Conservation (phyloP, 352 stramenopile genomes). For the Blastocystis sp. region DNA sequence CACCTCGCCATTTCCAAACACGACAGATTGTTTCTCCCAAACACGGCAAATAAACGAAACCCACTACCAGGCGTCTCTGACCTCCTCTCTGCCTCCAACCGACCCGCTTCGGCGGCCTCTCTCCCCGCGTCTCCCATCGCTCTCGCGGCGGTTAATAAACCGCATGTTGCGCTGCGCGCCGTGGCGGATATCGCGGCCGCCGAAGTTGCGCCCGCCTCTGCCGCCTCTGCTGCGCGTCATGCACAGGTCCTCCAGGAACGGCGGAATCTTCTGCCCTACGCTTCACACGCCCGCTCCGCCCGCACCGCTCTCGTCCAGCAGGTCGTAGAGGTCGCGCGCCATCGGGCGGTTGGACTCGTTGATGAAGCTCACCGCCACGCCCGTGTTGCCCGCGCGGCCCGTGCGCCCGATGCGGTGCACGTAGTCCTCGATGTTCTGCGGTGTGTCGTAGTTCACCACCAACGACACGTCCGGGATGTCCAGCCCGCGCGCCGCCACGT, state of each 20-base stretch:
- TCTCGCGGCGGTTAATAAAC: background rate
- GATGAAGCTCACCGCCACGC: constrained; percentile 92
- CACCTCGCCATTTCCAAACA: background rate
- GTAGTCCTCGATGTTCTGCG: constrained; percentile 97
- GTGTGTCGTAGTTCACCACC: constrained; percentile 95
- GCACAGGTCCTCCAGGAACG: constrained; percentile 60
- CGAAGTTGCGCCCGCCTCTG: constrained; percentile 44
- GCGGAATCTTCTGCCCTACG: constrained; percentile 63
- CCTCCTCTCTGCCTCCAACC: constrained; percentile 8
- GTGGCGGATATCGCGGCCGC: constrained; percentile 58
- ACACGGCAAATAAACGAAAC: constrained; percentile 50
- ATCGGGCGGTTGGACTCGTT: constrained; percentile 98
- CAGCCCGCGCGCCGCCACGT: constrained; percentile 94
- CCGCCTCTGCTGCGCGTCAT: constrained; percentile 8
- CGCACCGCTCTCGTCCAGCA: constrained; percentile 85
- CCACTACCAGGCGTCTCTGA: constrained; percentile 41
- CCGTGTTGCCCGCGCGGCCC: constrained; percentile 93
- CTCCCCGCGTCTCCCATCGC: background rate
- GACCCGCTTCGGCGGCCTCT: constrained; percentile 8
- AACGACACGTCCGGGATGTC: constrained; percentile 93
- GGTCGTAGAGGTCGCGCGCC: constrained; percentile 89
- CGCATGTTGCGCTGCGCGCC: constrained; percentile 11
- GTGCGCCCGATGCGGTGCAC: constrained; percentile 98
- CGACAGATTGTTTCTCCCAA: constrained; percentile 37
- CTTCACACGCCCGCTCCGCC: background rate